These are phyloP conservation scores for Pseudogymnoascus sp. DNA, from an alignment of 2,329 filamentous ascomycete species.

Conservation along the genomic window DNA sequence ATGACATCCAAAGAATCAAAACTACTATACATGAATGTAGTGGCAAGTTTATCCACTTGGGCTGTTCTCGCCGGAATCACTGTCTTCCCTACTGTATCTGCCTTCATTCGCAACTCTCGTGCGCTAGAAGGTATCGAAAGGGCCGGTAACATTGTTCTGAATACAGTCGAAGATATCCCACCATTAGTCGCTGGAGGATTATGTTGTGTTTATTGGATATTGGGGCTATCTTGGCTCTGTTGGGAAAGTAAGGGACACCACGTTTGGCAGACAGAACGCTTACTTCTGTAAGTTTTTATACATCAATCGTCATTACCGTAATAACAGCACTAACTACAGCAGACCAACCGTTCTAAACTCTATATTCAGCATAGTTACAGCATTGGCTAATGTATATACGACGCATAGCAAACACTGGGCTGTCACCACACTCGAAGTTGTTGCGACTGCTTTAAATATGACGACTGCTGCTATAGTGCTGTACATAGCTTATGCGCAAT, in stretches of 20 bases:
- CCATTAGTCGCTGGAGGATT: slow-evolving; percentile 20
- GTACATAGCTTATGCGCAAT: background rate
- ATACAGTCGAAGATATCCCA: slow-evolving; percentile 20
- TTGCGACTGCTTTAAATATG: background rate
- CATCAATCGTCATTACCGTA: background rate
- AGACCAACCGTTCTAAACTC: slow-evolving; percentile 24
- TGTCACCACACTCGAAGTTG: background rate
- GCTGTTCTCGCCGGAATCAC: slow-evolving; percentile 26
- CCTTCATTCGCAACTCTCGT: slow-evolving; percentile 14
- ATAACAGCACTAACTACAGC: slow-evolving; percentile 10
- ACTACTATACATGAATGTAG: slow-evolving; percentile 18
- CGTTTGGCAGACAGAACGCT: slow-evolving; percentile 25
- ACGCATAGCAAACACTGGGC: slow-evolving; percentile 14
- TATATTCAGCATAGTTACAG: slow-evolving; percentile 23
- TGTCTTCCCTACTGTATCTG: slow-evolving; percentile 27
- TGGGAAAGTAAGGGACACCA: slow-evolving; percentile 17
- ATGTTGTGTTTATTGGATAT: slow-evolving; percentile 21
- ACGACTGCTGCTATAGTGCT: background rate
- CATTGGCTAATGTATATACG: slow-evolving; percentile 24
- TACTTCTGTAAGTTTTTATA: slow-evolving; percentile 20
- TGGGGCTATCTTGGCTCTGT: slow-evolving; percentile 11
- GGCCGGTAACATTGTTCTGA: slow-evolving; percentile 15
- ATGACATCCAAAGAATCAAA: background rate
- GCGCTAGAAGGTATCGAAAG: slow-evolving; percentile 13
- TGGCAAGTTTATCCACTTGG: slow-evolving; percentile 23